These are phyloP conservation scores for Suhomyces sp. DNA, from an alignment of 805 yeast genomes.

Conservation along the genomic window DNA sequence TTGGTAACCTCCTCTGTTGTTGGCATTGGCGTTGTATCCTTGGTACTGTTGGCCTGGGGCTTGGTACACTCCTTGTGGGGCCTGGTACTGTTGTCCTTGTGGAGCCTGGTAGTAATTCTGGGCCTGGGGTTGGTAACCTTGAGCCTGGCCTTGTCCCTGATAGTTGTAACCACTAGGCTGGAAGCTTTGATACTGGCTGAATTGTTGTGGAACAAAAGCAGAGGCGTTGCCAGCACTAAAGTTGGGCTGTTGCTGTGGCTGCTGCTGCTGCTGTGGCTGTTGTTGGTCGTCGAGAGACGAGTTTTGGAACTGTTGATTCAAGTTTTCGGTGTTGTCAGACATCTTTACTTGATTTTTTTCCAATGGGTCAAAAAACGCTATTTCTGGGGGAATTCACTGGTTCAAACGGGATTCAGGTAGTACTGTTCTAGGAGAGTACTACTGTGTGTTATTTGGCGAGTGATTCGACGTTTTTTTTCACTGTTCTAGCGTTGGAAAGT, in stretches of 20 bases:
- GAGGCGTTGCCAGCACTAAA: slow-evolving; percentile 30
- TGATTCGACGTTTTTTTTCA: too few species aligned
- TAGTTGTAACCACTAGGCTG: slow-evolving; percentile 11
- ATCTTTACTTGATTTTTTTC: not conserved
- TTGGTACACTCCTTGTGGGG: slow-evolving; percentile 8
- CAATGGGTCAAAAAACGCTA: too few species aligned
- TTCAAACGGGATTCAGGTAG: too few species aligned
- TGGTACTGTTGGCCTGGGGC: slow-evolving; percentile 9
- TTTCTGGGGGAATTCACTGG: too few species aligned
- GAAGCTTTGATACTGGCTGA: slow-evolving; percentile 12
- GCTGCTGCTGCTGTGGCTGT: not conserved
- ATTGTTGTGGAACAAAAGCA: slow-evolving; percentile 47
- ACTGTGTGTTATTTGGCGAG: too few species aligned
- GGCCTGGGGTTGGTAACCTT: slow-evolving; percentile 12
- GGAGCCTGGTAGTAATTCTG: slow-evolving; percentile 13
- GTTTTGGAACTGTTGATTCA: slow-evolving; percentile 45
- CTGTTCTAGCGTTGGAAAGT: too few species aligned
- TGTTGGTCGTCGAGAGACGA: slow-evolving; percentile 31
- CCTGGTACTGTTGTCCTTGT: slow-evolving; percentile 11
- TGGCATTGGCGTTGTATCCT: slow-evolving; percentile 13
- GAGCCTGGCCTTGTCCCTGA: slow-evolving; percentile 18
- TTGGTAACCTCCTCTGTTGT: slow-evolving; percentile 23
- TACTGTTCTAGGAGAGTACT: too few species aligned
- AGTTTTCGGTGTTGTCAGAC: slow-evolving; percentile 9
- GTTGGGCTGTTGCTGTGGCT: not conserved